These are phyloP conservation scores for Verticillium klebahnii DNA, from an alignment of 2,329 filamentous ascomycete genomes.

Conservation along the genomic window DNA sequence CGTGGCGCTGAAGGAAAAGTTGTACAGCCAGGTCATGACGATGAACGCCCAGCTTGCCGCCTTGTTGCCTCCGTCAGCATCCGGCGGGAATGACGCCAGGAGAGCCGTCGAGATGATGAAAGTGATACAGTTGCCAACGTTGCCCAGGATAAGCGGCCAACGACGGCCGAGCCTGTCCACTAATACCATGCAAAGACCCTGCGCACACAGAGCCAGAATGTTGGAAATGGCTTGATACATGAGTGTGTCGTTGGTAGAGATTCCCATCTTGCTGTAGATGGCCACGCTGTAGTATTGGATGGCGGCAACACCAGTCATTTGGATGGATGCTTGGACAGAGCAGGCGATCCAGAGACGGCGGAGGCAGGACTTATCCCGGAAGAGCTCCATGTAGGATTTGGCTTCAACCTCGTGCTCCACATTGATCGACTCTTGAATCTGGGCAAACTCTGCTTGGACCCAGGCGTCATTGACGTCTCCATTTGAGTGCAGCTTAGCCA, in stretches of 20 bases:
- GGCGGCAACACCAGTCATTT: slow-evolving; percentile 72
- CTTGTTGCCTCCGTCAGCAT: slow-evolving; percentile 26
- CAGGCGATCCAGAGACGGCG: slow-evolving; percentile 67
- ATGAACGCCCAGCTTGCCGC: slow-evolving; percentile 71
- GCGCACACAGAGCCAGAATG: slow-evolving; percentile 64
- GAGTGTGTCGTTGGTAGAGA: slow-evolving; percentile 58
- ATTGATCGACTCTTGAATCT: slow-evolving; percentile 63
- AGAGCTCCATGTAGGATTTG: slow-evolving; percentile 66
- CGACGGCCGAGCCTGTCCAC: slow-evolving; percentile 69
- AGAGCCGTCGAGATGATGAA: slow-evolving; percentile 64
- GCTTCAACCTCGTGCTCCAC: slow-evolving; percentile 65
- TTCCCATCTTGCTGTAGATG: slow-evolving; percentile 68
- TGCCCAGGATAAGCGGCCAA: slow-evolving; percentile 67
- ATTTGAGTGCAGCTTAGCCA: slow-evolving; percentile 66
- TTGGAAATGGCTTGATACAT: slow-evolving; percentile 74
- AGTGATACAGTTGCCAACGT: slow-evolving; percentile 64
- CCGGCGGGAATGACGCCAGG: slow-evolving; percentile 54
- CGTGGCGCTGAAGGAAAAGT: slow-evolving; percentile 69
- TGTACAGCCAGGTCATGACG: slow-evolving; percentile 69
- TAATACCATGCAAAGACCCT: slow-evolving; percentile 62
- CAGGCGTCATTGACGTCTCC: slow-evolving; percentile 62
- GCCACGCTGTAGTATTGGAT: slow-evolving; percentile 71
- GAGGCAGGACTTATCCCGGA: slow-evolving; percentile 58
- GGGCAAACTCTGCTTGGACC: slow-evolving; percentile 67
- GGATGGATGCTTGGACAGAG: slow-evolving; percentile 63